A percentile compares a stretch with the other conserved stretches of the same genome.
These are phyloP conservation scores for Paecilomyces variotii DNA, from an alignment of 2,329 filamentous ascomycete species.

Conservation along the genomic window DNA sequence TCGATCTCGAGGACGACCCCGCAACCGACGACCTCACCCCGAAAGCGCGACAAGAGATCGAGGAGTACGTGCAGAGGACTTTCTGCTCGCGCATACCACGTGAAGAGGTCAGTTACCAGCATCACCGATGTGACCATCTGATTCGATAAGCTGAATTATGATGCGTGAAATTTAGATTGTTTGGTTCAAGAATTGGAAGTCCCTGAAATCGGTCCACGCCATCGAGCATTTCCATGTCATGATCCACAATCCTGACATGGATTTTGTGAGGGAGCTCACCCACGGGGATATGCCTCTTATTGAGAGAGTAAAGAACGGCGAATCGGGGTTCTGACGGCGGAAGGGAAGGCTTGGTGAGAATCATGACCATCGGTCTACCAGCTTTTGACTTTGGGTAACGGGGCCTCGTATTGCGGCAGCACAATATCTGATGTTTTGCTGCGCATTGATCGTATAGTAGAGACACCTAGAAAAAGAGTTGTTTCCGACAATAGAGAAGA, in stretches of 20 bases:
- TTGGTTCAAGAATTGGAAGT: conserved; percentile 92
- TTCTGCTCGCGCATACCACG: conserved; percentile 48
- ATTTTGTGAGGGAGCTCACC: conserved; percentile 64
- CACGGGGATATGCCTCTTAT: conserved; percentile 63
- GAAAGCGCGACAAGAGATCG: conserved; percentile 55
- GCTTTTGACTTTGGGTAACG: background rate
- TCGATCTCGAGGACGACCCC: conserved; percentile 63
- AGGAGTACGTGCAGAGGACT: conserved; percentile 58
- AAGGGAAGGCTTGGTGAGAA: background rate
- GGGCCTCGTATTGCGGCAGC: background rate
- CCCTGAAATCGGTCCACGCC: conserved; percentile 73
- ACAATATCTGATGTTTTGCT: background rate
- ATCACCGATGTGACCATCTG: background rate
- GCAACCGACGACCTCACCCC: conserved; percentile 59
- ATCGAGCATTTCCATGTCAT: conserved; percentile 95
- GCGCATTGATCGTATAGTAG: background rate
- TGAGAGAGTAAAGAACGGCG: conserved; percentile 28
- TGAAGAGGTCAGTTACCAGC: conserved; percentile 32
- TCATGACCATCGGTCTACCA: background rate
- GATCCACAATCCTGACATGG: conserved; percentile 66
- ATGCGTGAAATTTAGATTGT: conserved; percentile 42
- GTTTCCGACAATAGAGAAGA: background rate
- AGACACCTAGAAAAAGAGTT: background rate
- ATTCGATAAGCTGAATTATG: background rate
- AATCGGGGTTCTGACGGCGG: background rate